phyloP scores from a whole-genome alignment of 352 stramenopile genomes.

The Phytopythium oedochilum region DNA sequence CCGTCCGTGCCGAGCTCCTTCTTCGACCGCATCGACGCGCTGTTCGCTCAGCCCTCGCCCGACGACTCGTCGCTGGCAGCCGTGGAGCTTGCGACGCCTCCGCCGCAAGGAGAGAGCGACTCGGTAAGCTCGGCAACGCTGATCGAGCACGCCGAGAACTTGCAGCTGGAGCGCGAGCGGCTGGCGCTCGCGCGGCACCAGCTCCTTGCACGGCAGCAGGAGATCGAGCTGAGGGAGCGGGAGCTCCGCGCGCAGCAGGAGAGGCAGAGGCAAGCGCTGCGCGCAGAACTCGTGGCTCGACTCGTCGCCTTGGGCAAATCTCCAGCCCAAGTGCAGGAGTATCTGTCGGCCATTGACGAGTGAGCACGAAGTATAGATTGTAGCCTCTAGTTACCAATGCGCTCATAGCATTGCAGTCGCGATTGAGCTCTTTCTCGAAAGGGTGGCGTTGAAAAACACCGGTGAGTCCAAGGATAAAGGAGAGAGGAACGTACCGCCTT shows the following conservation, averaged over 20 bases:
- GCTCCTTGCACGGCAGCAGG: conserved; percentile 25
- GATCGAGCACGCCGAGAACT: not conserved
- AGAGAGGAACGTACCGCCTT: not conserved
- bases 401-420: too few relatives aligned
- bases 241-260: conserved; percentile 1
- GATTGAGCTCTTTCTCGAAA: not conserved
- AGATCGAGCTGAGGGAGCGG: conserved; percentile 37
- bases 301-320: conserved; percentile 19
- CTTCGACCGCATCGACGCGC: conserved; percentile 26
- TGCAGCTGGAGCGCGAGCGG: conserved; percentile 33
- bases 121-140: not conserved
- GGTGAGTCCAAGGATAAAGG: not conserved
- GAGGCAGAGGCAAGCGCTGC: conserved; percentile 4
- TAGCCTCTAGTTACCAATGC: not conserved
- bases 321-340: conserved; percentile 23
- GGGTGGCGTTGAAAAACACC: conserved; percentile 22
- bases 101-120: not conserved
- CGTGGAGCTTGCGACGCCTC: not conserved
- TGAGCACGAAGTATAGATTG: conserved; percentile 11
- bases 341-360: conserved; percentile 18
- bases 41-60: conserved; percentile 6
- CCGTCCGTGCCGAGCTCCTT: not conserved
- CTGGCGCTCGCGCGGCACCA: conserved; percentile 35
- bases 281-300: conserved; percentile 7
- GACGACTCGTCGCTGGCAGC: not conserved